Percentiles rank a stretch among this genome's conserved stretches.
These are phyloP conservation scores for Colletotrichum nymphaeae DNA, from an alignment of 2,329 filamentous ascomycete species.

Conservation along the genomic window DNA sequence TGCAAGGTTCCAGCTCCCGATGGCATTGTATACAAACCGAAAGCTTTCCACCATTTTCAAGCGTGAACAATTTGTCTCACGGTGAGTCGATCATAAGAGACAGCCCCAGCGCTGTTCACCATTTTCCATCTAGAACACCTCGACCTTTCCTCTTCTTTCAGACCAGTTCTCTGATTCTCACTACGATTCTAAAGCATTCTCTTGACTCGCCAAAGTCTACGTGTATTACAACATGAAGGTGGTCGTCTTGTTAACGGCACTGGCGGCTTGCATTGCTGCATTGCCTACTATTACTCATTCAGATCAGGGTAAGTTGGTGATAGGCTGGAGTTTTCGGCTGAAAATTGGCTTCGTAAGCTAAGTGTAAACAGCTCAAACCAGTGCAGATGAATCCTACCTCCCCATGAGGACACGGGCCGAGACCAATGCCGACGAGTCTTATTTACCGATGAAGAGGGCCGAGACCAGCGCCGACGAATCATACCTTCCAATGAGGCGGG, in stretches of 20 bases:
- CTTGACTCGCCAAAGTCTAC: neutral
- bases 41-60: neutral
- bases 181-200: neutral
- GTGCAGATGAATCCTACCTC: slow-evolving; percentile 27
- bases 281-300: slow-evolving; percentile 7
- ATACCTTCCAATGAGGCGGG: slow-evolving; percentile 12
- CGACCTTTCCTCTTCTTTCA: neutral
- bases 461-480: slow-evolving; percentile 25
- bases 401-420: slow-evolving; percentile 22
- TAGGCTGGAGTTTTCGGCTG: neutral
- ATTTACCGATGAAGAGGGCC: slow-evolving; percentile 16
- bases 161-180: neutral
- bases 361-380: neutral
- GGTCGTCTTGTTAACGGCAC: slow-evolving; percentile 6
- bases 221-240: slow-evolving; percentile 7
- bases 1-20: slow-evolving; percentile 5
- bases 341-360: neutral
- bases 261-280: slow-evolving; percentile 12
- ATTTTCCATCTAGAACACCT: too few species aligned
- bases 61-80: neutral
- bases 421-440: slow-evolving; percentile 26
- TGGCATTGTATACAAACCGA: neutral
- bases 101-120: too few species aligned
- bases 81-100: neutral
- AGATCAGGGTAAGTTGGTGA: slow-evolving; percentile 10